Evolutionary conservation across 1,284 basidiomycete species (phyloP).

Genomic region (Sanguinoderma infundibulare): DNA sequence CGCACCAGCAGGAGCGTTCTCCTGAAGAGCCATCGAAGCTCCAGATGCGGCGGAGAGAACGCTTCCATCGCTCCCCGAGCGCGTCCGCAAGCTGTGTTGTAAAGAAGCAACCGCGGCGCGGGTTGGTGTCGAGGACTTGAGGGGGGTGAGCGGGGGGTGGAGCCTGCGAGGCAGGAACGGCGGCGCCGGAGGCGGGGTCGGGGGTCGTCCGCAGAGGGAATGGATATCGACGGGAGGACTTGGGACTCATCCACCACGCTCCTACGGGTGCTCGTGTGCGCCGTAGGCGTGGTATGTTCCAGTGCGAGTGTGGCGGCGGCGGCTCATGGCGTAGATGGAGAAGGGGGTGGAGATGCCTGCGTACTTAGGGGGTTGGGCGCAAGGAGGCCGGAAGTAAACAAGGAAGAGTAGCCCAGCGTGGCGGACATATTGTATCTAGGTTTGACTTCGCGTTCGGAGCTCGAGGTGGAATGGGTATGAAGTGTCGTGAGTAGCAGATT

Average conservation of each 20-base stretch:
- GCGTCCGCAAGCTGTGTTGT: constrained; percentile 27
- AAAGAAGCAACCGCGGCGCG: constrained; percentile 19
- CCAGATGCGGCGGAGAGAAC: too few species aligned
- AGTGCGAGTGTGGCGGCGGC: constrained; percentile 22
- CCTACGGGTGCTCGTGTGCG: too few species aligned
- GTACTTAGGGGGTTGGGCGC: constrained; percentile 13
- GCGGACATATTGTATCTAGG: neutral
- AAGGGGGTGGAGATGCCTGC: constrained; percentile 35
- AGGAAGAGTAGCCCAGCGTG: neutral
- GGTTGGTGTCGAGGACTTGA: too few species aligned
- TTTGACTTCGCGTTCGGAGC: too few species aligned
- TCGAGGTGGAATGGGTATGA: neutral
- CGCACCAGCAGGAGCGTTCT: too few species aligned
- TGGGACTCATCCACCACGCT: too few species aligned
- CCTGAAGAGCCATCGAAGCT: too few species aligned
- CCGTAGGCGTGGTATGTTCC: constrained; percentile 44
- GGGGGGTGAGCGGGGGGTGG: constrained; percentile 28
- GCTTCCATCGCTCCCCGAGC: constrained; percentile 33
- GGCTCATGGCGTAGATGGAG: constrained; percentile 40
- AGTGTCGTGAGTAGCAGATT: constrained; percentile 1
- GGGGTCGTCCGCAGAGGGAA: constrained; percentile 16
- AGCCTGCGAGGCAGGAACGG: constrained; percentile 31
- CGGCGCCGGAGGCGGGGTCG: constrained; percentile 33
- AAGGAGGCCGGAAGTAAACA: neutral
- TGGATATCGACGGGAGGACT: too few species aligned